Evolutionary conservation across 352 stramenopile species (phyloP).

Genomic region (Hyaloperonospora brassicae): DNA sequence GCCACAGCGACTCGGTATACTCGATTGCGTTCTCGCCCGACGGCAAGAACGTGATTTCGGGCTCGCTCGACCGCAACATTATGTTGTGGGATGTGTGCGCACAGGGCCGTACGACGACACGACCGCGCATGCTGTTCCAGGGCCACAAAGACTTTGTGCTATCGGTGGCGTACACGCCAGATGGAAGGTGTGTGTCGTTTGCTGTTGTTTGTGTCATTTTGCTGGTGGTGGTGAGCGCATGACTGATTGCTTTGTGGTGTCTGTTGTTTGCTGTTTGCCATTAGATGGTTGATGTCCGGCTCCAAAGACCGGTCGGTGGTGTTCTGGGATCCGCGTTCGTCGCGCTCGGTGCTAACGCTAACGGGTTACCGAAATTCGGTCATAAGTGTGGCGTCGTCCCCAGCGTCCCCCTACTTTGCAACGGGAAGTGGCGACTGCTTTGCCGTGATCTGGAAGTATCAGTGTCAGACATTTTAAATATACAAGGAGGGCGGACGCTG

Average conservation of each 20-base stretch:
- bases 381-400: conserved; percentile 83
- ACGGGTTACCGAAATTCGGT: conserved; percentile 83
- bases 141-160: conserved; percentile 85
- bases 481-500: conserved; percentile 9
- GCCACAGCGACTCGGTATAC: conserved; percentile 83
- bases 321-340: conserved; percentile 81
- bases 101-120: conserved; percentile 68
- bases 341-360: conserved; percentile 71
- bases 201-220: neutral
- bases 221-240: neutral
- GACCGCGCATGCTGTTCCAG: conserved; percentile 82
- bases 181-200: conserved; percentile 57
- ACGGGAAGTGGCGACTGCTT: conserved; percentile 81
- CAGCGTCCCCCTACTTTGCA: conserved; percentile 75
- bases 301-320: conserved; percentile 83
- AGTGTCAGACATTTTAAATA: conserved; percentile 82
- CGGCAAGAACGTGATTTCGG: conserved; percentile 83
- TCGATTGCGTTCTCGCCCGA: conserved; percentile 83
- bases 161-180: conserved; percentile 78
- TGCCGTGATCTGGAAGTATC: conserved; percentile 84
- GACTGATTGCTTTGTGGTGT: conserved; percentile 11
- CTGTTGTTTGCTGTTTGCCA: conserved; percentile 7
- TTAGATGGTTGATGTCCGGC: conserved; percentile 79
- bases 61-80: conserved; percentile 78
- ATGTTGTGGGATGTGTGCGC: conserved; percentile 83